Evolutionary conservation across 805 yeast genomes (phyloP).

Genomic region (Yarrowia sp.): DNA sequence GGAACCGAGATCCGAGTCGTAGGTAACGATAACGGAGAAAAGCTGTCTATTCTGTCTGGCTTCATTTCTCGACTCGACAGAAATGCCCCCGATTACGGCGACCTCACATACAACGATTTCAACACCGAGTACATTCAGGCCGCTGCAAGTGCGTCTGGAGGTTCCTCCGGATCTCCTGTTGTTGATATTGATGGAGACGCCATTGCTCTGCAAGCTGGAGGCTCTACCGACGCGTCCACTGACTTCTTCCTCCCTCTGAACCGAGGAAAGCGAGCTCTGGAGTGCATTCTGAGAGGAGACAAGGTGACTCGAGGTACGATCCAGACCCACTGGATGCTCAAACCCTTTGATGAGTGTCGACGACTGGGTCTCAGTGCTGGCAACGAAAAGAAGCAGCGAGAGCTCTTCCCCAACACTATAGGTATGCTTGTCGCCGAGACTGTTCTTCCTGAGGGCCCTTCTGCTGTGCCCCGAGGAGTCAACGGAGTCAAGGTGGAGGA

Average conservation of each 20-base stretch:
- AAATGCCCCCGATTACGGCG: slow-evolving; percentile 93
- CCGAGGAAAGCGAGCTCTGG: slow-evolving; percentile 76
- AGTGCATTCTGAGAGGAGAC: slow-evolving; percentile 56
- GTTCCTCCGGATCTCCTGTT: slow-evolving; percentile 96
- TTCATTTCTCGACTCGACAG: slow-evolving; percentile 80
- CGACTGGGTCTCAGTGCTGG: slow-evolving; percentile 77
- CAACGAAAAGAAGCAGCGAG: slow-evolving; percentile 67
- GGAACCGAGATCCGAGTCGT: slow-evolving; percentile 92
- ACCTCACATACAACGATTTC: slow-evolving; percentile 83
- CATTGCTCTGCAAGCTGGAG: slow-evolving; percentile 93
- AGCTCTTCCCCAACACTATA: slow-evolving; percentile 63
- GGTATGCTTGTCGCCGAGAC: slow-evolving; percentile 83
- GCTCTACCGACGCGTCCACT: slow-evolving; percentile 84
- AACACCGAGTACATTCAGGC: slow-evolving; percentile 94
- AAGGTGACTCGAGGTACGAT: slow-evolving; percentile 86
- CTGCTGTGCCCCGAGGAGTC: slow-evolving; percentile 34
- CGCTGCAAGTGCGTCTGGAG: slow-evolving; percentile 94
- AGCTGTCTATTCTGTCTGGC: slow-evolving; percentile 82
- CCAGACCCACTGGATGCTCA: slow-evolving; percentile 82
- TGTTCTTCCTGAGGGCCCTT: slow-evolving; percentile 82
- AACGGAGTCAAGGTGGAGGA: slow-evolving; percentile 46
- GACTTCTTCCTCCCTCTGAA: slow-evolving; percentile 87
- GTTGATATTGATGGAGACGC: slow-evolving; percentile 83
- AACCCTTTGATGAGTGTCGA: slow-evolving; percentile 87
- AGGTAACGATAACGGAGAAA: slow-evolving; percentile 96